Base-by-base conservation (phyloP, 139 green algal genomes). In the Tetradesmus lagerheimii region DNA sequence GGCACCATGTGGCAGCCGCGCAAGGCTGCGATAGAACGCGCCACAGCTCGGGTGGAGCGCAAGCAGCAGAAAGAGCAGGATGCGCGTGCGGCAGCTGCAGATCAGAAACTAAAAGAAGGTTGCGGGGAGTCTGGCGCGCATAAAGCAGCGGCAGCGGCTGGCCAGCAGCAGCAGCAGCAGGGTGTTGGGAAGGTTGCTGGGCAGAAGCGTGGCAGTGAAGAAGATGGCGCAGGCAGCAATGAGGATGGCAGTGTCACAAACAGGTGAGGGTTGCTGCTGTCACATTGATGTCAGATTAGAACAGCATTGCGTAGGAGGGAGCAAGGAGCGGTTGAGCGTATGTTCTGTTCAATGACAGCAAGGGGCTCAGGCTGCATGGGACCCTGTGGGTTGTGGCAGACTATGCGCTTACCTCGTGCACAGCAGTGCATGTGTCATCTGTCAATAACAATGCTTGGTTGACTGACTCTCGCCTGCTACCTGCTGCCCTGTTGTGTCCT, bases 191-290 rank as follows among this genome's bases (percentile, higher is more conserved):
- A 57, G 39, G 53, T 29, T 0, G 50, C 53, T 79, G 82, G 53
- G 8, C 34, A 25, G 35, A 53, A 57, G 57, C 53, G n/a, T 29
- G 31, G 4, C 45, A 41, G 45, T 45, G 80, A 39, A 12, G 45
- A 31, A 12, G 45, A 31, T 23, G 43, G 66, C 11, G 45, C 4
- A 35, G 77, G 29, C 16, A 83, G 77, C 16, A 23, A 71, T 62
- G 77, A n/a, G 41, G 77, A 43, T 57, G 79, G 80, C 45, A 86
- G 80, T 45, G 43, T 47, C n/a, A n/a, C n/a, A 18, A 86, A 27
- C 29, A 86, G 31, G 80, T 74, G n/a, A n/a, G n/a, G n/a, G n/a
- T n/a, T n/a, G n/a, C n/a, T n/a, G n/a, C n/a, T n/a, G n/a, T n/a
- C n/a, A n/a, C n/a, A n/a, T n/a, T n/a, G n/a, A n/a, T n/a, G n/a